Evolutionary conservation across 1,139 yeast species (phyloP).

Genomic region (Zygoascus sp.): DNA sequence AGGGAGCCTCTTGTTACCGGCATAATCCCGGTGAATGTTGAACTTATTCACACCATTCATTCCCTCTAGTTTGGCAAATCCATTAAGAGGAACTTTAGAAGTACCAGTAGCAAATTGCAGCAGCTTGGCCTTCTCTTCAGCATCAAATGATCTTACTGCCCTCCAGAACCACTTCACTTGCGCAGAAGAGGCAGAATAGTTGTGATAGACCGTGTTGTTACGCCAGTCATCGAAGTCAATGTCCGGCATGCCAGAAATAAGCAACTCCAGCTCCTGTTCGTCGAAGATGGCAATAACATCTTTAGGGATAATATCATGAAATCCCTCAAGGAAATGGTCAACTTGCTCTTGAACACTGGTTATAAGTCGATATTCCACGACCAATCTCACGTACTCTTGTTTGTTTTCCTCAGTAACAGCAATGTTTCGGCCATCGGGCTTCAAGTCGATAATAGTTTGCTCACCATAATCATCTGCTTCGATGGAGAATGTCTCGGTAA

Average conservation of each 20-base stretch:
- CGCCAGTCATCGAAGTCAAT: slow-evolving; percentile 97
- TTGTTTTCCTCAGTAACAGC: slow-evolving; percentile 90
- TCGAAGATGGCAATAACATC: slow-evolving; percentile 84
- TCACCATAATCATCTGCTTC: slow-evolving; percentile 95
- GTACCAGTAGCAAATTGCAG: slow-evolving; percentile 98
- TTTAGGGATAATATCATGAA: slow-evolving; percentile 88
- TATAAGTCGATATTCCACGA: slow-evolving; percentile 82
- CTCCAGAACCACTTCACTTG: slow-evolving; percentile 99
- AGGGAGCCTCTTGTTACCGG: slow-evolving; percentile 80
- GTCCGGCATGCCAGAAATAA: slow-evolving; percentile 93
- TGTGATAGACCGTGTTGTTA: slow-evolving; percentile 73
- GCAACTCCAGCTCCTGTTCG: slow-evolving; percentile 89
- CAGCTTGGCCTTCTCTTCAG: slow-evolving; percentile 89
- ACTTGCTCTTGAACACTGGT: slow-evolving; percentile 84
- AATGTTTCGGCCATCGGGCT: slow-evolving; percentile 77
- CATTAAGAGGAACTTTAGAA: slow-evolving; percentile 91
- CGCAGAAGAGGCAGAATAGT: slow-evolving; percentile 77
- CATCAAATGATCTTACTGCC: slow-evolving; percentile 91
- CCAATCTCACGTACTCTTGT: slow-evolving; percentile 77
- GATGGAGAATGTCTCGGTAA: slow-evolving; percentile 92
- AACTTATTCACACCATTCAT: slow-evolving; percentile 84
- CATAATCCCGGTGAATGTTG: slow-evolving; percentile 86
- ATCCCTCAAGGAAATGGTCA: slow-evolving; percentile 79
- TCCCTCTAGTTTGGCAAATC: slow-evolving; percentile 86
- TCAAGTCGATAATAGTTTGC: slow-evolving; percentile 70